Evolutionary conservation across 345 rosid species (phyloP).

Genomic region (Turnera subulata): DNA sequence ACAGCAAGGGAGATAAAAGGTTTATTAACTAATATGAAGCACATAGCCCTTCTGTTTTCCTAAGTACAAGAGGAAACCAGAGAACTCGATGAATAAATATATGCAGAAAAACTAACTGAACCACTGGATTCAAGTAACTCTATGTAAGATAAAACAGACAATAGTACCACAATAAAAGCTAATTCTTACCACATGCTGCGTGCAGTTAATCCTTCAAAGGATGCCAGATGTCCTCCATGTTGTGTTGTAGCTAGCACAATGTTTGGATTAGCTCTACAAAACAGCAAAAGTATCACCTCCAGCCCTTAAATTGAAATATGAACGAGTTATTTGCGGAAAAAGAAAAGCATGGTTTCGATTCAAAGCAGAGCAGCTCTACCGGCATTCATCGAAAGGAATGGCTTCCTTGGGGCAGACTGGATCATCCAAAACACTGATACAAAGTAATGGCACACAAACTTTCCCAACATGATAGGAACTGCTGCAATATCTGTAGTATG

Average conservation of each 20-base stretch:
- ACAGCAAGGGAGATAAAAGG: not conserved
- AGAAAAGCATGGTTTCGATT: too few relatives aligned
- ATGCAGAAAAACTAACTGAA: not conserved
- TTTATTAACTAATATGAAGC: not conserved
- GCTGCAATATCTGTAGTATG: constrained; percentile 78
- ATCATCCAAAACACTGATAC: constrained; percentile 88
- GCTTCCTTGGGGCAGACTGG: constrained; percentile 91
- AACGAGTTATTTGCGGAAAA: not conserved
- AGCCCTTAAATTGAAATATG: constrained; percentile 11
- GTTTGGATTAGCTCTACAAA: constrained; percentile 65
- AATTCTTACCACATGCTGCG: constrained; percentile 54
- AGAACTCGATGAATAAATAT: too few relatives aligned
- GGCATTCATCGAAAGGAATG: constrained; percentile 97
- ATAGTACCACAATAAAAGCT: not conserved
- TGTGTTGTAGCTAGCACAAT: constrained; percentile 63
- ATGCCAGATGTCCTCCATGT: constrained; percentile 91
- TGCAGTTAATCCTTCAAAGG: constrained; percentile 77
- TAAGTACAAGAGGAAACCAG: too few relatives aligned
- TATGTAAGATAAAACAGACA: not conserved
- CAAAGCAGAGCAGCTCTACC: constrained; percentile 33
- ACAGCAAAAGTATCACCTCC: not conserved
- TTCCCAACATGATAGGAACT: constrained; percentile 55
- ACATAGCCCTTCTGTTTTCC: too few relatives aligned
- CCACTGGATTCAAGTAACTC: not conserved
- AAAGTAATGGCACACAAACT: constrained; percentile 74